These are phyloP conservation scores for Solanum ossicruentum DNA, from an alignment of 257 asterid species.

Conservation along the genomic window DNA sequence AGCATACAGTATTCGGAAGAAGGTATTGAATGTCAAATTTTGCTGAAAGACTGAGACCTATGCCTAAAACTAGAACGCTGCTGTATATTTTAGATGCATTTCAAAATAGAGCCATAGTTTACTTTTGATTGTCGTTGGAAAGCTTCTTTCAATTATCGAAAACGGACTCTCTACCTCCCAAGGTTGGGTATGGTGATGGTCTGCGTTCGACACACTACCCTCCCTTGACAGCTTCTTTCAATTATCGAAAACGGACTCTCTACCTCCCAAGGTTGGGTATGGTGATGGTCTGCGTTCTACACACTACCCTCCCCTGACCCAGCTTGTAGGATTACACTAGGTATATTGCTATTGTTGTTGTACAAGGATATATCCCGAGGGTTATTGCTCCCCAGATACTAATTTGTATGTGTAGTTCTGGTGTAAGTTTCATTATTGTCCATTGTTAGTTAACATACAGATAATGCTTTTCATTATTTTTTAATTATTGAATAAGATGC, in stretches of 20 bases:
- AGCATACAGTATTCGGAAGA: background rate
- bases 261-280: background rate
- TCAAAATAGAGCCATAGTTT: background rate
- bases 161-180: background rate
- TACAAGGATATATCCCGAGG: background rate
- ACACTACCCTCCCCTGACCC: background rate
- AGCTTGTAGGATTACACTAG: background rate
- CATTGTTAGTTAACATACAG: background rate
- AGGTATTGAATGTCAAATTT: background rate
- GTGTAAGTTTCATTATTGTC: background rate
- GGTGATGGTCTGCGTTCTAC: background rate
- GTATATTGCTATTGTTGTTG: background rate
- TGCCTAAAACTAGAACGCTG: background rate
- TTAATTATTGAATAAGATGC: background rate
- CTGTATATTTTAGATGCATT: background rate
- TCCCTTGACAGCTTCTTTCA: too few relatives aligned
- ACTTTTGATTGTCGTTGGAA: background rate
- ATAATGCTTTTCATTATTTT: background rate
- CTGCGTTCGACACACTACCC: background rate
- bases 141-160: background rate
- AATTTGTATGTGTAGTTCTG: background rate
- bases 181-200: background rate
- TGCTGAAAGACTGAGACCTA: background rate
- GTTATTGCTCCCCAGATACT: background rate
- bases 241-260: background rate